phyloP scores from a whole-genome alignment of 2,329 filamentous ascomycete genomes.

The Penicillium concentricum region DNA sequence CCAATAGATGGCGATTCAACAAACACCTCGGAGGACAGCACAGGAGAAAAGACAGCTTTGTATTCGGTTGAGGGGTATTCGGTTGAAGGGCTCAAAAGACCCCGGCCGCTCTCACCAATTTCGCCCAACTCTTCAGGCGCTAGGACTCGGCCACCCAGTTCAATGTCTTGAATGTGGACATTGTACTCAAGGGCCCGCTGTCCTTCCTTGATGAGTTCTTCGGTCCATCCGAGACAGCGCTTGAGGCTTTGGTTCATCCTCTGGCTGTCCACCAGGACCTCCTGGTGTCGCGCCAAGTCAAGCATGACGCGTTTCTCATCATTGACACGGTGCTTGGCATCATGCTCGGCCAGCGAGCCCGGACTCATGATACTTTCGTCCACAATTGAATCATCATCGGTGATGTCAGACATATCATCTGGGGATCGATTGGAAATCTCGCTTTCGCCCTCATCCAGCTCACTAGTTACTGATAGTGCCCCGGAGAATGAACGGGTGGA shows the following conservation, averaged over 20 bases:
- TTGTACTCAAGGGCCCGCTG: conserved; percentile 82
- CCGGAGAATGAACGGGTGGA: conserved; percentile 48
- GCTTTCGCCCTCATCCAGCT: conserved; percentile 38
- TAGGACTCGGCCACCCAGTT: conserved; percentile 77
- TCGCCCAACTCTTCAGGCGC: conserved; percentile 62
- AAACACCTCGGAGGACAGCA: conserved; percentile 4
- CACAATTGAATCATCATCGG: conserved; percentile 39
- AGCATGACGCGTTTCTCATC: conserved; percentile 82
- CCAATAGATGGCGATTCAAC: conserved; percentile 3
- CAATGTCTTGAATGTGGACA: conserved; percentile 74
- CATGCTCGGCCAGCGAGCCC: conserved; percentile 35
- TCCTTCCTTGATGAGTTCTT: conserved; percentile 84
- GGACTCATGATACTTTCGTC: conserved; percentile 41
- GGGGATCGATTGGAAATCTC: conserved; percentile 31
- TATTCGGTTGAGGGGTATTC: conserved; percentile 7
- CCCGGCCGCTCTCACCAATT: conserved; percentile 30
- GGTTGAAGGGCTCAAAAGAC: conserved; percentile 34
- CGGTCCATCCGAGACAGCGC: conserved; percentile 83
- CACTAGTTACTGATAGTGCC: conserved; percentile 48
- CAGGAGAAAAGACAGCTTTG: conserved; percentile 5
- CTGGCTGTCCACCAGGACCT: conserved; percentile 83
- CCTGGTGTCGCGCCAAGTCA: conserved; percentile 84
- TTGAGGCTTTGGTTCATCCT: conserved; percentile 95
- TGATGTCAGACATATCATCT: conserved; percentile 40
- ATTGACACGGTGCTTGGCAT: conserved; percentile 59